phyloP scores from a whole-genome alignment of 2,329 filamentous ascomycete genomes.

The Exophiala viscosa region DNA sequence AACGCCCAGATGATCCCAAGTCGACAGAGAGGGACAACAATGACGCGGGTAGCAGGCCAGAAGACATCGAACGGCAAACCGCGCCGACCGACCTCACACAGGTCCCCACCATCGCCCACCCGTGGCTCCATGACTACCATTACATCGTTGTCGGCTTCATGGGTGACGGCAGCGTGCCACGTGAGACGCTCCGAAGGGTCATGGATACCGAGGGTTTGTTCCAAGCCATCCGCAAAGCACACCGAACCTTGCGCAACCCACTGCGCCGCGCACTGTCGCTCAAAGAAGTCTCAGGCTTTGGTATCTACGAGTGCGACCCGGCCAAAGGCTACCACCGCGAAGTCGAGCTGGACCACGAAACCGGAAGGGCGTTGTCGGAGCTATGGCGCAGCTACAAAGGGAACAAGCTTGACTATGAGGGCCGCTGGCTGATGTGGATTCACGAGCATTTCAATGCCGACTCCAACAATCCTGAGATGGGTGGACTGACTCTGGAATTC shows the following conservation, averaged over 20 bases:
- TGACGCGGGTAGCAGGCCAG: neutral
- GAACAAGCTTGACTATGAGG: conserved; percentile 13
- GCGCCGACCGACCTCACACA: neutral
- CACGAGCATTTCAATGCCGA: conserved; percentile 16
- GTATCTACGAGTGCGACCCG: conserved; percentile 14
- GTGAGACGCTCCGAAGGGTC: conserved; percentile 8
- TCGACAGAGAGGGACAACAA: conserved; percentile 7
- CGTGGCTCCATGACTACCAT: conserved; percentile 14
- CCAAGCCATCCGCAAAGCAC: conserved; percentile 15
- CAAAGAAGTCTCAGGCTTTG: conserved; percentile 12
- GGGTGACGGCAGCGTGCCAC: conserved; percentile 6
- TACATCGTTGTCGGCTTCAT: conserved; percentile 14
- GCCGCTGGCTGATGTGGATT: conserved; percentile 16
- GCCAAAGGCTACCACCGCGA: conserved; percentile 13
- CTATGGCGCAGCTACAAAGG: conserved; percentile 14
- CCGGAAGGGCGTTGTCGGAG: conserved; percentile 8
- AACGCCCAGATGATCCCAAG: neutral
- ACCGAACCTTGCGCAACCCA: conserved; percentile 7
- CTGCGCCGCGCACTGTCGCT: conserved; percentile 8
- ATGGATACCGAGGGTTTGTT: conserved; percentile 11
- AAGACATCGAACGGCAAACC: neutral
- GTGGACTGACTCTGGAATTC: conserved; percentile 7
- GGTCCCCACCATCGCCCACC: conserved; percentile 4
- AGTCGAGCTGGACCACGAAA: conserved; percentile 11
- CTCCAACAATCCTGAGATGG: conserved; percentile 12